Evolutionary conservation across 2,329 filamentous ascomycete genomes (phyloP).

Genomic region (Stemphylium vesicarium): DNA sequence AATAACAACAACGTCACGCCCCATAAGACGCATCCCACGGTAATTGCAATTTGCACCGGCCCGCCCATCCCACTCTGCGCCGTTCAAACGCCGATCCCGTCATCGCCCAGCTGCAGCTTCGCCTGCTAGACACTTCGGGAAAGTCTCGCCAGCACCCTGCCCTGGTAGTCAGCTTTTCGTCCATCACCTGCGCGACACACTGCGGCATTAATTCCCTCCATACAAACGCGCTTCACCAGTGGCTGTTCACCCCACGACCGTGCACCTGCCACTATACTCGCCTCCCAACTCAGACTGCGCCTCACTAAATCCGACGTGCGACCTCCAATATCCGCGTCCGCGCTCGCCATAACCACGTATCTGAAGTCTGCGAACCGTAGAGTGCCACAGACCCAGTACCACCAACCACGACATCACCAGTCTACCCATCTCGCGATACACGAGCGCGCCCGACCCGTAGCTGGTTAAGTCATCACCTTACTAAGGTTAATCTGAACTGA

Average conservation of each 20-base stretch:
- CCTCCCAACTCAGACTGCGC: constrained; percentile 8
- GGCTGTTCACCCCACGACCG: constrained; percentile 18
- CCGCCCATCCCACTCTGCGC: constrained; percentile 31
- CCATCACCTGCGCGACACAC: constrained; percentile 10
- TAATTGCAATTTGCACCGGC: constrained; percentile 29
- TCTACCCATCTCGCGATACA: constrained; percentile 9
- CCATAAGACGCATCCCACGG: constrained; percentile 21
- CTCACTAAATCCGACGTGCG: not conserved
- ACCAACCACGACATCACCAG: constrained; percentile 7
- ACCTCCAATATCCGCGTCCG: constrained; percentile 1
- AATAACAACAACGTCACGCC: constrained; percentile 19
- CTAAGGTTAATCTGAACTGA: constrained; percentile 25
- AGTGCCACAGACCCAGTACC: not conserved
- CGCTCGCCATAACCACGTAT: not conserved
- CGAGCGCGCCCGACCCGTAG: constrained; percentile 18
- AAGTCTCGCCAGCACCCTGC: constrained; percentile 18
- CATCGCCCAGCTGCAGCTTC: constrained; percentile 8
- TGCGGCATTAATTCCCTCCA: constrained; percentile 24
- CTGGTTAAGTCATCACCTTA: constrained; percentile 32
- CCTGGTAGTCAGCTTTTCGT: constrained; percentile 16
- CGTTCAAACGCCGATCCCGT: constrained; percentile 24
- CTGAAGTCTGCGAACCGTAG: not conserved
- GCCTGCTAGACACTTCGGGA: constrained; percentile 11
- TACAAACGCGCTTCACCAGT: not conserved
- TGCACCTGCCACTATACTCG: constrained; percentile 4